Base-by-base conservation (phyloP, 192 early-diverging fungal species). In the Dispira simplex region DNA sequence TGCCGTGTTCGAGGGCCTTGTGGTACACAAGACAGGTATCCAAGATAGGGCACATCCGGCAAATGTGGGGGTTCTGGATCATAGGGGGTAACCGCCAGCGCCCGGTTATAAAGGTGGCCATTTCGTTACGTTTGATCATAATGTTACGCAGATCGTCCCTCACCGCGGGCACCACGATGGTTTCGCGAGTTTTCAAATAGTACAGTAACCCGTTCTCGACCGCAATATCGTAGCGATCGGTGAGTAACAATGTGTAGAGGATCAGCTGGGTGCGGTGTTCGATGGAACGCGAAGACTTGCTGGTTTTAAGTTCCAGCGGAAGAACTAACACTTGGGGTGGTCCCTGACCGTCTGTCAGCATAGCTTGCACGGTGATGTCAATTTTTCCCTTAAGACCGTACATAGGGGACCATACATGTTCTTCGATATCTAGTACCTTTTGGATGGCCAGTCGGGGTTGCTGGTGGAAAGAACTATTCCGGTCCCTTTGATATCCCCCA, bases 381-480 rank as follows among this genome's bases (percentile, higher is more conserved):
- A 98, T 79, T 66, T 89, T 93, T 25, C 95, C 95, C 62, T 95
- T 95, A 18, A 98, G 72, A 0, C 95, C 95, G 75, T 83, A 95
- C 67, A 73, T 90, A 11, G 90, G 88, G 39, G 91, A 92, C 90
- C 90, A 96, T 25, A 93, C 77, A 55, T 83, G 82, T 63, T 98
- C 93, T 68, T 98, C 95, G 64, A 95, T 87, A 64, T 92, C 87
- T 46, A 94, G 64, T 0, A 92, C 72, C 53, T 86, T 85, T 26
- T 73, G 76, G 25, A 97, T 73, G 23, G 81, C 74, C 58, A 43
- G 18, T 44, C 32, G 25, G 8, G 47, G 32, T 21, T 27, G 21
- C 14, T 10, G 32, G 12, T 16, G 39, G 10, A 13, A 14, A 46
- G 16, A 20, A 23, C 48, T 9, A 8, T 51, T 51, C 18, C 18